These are phyloP conservation scores for Leishmania tarentolae DNA, from an alignment of 208 protist species.

Conservation along the genomic window DNA sequence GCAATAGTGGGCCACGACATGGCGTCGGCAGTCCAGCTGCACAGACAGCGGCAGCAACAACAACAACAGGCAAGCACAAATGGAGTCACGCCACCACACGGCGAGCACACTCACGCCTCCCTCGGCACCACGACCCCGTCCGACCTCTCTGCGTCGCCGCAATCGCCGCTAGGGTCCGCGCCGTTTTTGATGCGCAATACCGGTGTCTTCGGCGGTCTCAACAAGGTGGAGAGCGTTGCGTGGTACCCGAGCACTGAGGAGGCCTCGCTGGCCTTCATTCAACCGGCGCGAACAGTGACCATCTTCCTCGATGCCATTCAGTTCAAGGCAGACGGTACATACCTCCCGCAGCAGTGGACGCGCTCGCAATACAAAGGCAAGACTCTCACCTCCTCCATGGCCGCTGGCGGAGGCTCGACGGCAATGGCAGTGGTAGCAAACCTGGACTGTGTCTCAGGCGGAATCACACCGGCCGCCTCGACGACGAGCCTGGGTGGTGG, in stretches of 20 bases:
- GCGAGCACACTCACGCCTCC: neutral
- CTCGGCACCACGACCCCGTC: neutral
- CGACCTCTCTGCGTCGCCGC: slow-evolving; percentile 1
- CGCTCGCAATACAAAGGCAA: slow-evolving; percentile 47
- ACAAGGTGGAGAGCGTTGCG: slow-evolving; percentile 70
- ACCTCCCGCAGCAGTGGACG: slow-evolving; percentile 74
- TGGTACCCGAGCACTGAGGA: slow-evolving; percentile 79
- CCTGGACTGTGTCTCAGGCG: slow-evolving; percentile 21
- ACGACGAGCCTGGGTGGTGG: slow-evolving; percentile 29
- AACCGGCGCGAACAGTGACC: slow-evolving; percentile 62
- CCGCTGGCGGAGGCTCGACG: slow-evolving; percentile 49
- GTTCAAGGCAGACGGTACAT: slow-evolving; percentile 60
- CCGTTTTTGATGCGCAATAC: slow-evolving; percentile 56
- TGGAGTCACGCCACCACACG: neutral
- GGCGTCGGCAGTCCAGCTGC: slow-evolving; percentile 13
- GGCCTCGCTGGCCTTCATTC: slow-evolving; percentile 79
- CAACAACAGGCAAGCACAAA: neutral
- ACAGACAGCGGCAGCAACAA: slow-evolving; percentile 24
- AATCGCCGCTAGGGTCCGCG: slow-evolving; percentile 6
- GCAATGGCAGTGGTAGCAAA: slow-evolving; percentile 46
- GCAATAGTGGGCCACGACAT: slow-evolving; percentile 41
- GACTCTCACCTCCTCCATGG: slow-evolving; percentile 40
- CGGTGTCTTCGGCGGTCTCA: slow-evolving; percentile 60
- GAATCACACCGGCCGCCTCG: slow-evolving; percentile 23
- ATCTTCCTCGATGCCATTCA: slow-evolving; percentile 77